phyloP scores from a whole-genome alignment of 1,139 yeast genomes.

The Yamadazyma kanchanaburiensis region DNA sequence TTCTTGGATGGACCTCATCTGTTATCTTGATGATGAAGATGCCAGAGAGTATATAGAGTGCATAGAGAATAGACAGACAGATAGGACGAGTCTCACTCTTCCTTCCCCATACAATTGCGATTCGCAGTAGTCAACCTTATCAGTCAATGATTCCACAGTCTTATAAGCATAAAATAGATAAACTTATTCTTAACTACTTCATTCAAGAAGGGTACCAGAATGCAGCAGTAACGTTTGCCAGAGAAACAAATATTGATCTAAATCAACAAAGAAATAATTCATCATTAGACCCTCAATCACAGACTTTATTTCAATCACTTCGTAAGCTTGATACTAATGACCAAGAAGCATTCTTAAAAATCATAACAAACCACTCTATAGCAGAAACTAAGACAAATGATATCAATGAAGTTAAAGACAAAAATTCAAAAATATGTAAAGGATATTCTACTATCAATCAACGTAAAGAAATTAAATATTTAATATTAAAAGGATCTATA shows the following conservation, averaged over 20 bases:
- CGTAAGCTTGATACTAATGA: constrained; percentile 6
- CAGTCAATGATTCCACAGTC: not conserved
- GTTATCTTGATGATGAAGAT: constrained; percentile 78
- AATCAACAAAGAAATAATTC: constrained; percentile 4
- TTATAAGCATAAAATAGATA: constrained; percentile 36
- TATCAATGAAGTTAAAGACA: constrained; percentile 8
- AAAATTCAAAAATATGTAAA: constrained; percentile 11
- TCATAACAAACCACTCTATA: constrained; percentile 4
- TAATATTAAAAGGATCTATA: constrained; percentile 49
- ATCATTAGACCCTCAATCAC: constrained; percentile 7
- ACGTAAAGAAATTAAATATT: constrained; percentile 45
- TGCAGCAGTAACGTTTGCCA: constrained; percentile 49
- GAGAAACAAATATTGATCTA: constrained; percentile 32
- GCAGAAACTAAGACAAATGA: not conserved
- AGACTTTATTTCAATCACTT: constrained; percentile 10
- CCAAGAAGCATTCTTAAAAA: constrained; percentile 4
- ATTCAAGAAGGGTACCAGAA: constrained; percentile 57
- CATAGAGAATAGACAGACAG: too few relatives aligned
- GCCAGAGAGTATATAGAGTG: constrained; percentile 46
- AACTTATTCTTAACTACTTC: constrained; percentile 49
- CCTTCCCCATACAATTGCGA: too few relatives aligned
- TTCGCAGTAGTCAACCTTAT: too few relatives aligned
- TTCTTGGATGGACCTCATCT: constrained; percentile 91
- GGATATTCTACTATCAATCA: constrained; percentile 49
- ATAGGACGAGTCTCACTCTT: too few relatives aligned